Base-by-base conservation (phyloP, 2,329 filamentous ascomycete species). In the Beauveria asiatica region DNA sequence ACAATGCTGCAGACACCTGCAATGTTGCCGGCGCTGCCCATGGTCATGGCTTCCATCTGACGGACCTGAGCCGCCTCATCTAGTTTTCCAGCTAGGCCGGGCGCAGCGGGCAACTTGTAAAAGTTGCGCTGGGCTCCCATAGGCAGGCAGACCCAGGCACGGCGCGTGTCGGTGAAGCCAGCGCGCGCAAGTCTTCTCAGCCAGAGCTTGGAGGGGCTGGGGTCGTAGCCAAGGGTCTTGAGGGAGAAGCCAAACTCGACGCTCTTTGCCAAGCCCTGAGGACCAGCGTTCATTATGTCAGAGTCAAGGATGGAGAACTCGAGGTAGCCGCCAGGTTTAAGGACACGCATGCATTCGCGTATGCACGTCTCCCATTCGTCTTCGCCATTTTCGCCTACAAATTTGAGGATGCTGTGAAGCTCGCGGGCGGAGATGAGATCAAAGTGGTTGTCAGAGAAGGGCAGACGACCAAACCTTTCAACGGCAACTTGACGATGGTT, bases 211-310 rank as follows among this genome's bases (percentile, higher is more conserved):
- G 91, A 94, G 0, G 93, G 90, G 57, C 80, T 79, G 2, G 93
- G 86, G 70, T 97, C 94, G 71, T 97, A 97, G 33, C 93, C 93
- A 3, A 93, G 83, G 0, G 89, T 93, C 74, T 89, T 89, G 62
- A 99, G 86, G 57, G 89, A 87, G 78, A 94, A 95, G 45, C 89
- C 88, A 69, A 99, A 97, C 73, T 97, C 92, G 59, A 95, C 90
- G 53, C 88, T 89, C 72, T 94, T 88, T 50, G 91, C 90, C 61
- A 90, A 85, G 41, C 87, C 90, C 21, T 87, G 80, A 0, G 89
- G 86, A 0, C 92, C 92, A 0, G 91, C 86, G 65, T 92, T 92
- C 63, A 95, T 85, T 66, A 99, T 86, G 69, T 96, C 92, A 1
- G 92, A 89, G 72, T 99, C 94, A 66, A 97, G 83, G 49, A 97